phyloP scores from a whole-genome alignment of 768 basidiomycete genomes.

The Boletus vermiculosoides region DNA sequence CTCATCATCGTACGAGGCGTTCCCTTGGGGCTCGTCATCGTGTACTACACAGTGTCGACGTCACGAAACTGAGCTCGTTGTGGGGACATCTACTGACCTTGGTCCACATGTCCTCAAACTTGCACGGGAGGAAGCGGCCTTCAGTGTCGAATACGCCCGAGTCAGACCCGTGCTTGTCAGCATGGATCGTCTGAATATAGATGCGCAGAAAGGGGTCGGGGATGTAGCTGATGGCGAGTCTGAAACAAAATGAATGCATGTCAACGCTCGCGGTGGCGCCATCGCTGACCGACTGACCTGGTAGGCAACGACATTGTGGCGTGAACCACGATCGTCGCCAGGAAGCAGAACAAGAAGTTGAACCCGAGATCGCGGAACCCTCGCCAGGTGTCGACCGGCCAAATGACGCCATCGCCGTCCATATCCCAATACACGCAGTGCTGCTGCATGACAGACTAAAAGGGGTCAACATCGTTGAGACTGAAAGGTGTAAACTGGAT shows the following conservation, averaged over 20 bases:
- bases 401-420: conserved; percentile 43
- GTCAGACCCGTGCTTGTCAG: conserved; percentile 44
- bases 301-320: conserved; percentile 36
- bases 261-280: not conserved
- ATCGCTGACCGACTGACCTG: conserved; percentile 16
- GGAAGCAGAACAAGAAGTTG: conserved; percentile 36
- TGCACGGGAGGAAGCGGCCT: conserved; percentile 40
- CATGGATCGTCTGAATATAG: conserved; percentile 35
- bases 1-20: conserved; percentile 25
- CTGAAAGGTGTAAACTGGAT: not conserved
- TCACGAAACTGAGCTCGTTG: not conserved
- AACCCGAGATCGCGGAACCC: conserved; percentile 44
- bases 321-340: conserved; percentile 38
- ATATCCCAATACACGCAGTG: conserved; percentile 42
- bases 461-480: not conserved
- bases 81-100: conserved; percentile 28
- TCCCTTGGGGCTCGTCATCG: conserved; percentile 3
- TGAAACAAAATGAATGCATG: not conserved
- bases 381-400: conserved; percentile 42
- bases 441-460: conserved; percentile 40
- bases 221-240: conserved; percentile 23
- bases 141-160: conserved; percentile 42
- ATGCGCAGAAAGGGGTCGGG: conserved; percentile 45
- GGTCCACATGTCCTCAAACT: conserved; percentile 45
- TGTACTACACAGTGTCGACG: conserved; percentile 14